Percentiles rank a stretch among this genome's conserved stretches.
Conservation (phyloP, 352 stramenopile genomes). For the Phytopythium litorale region DNA sequence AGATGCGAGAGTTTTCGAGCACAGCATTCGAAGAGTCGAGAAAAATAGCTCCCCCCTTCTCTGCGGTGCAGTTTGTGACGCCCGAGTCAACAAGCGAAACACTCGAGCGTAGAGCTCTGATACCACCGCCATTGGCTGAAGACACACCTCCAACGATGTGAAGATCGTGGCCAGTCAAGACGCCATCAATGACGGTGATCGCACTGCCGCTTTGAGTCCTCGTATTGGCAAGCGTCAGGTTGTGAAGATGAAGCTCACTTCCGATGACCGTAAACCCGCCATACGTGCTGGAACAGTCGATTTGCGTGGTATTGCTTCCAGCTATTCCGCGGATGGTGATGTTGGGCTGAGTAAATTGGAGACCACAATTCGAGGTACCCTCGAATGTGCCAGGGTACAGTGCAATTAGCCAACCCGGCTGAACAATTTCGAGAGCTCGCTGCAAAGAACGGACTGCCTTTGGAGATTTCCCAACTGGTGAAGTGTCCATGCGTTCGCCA, state of each 20-base stretch:
- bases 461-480: conserved; percentile 30
- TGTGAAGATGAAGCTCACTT: conserved; percentile 11
- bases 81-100: conserved; percentile 17
- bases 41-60: conserved; percentile 27
- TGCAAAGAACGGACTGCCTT: conserved; percentile 48
- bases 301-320: conserved; percentile 21
- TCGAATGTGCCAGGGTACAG: conserved; percentile 45
- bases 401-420: conserved; percentile 31
- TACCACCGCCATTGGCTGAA: conserved; percentile 20
- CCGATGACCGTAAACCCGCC: conserved; percentile 26
- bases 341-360: conserved; percentile 15
- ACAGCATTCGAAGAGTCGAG: conserved; percentile 18
- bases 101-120: conserved; percentile 24
- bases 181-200: conserved; percentile 19
- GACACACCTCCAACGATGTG: conserved; percentile 11
- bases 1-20: conserved; percentile 12
- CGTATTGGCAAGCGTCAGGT: conserved; percentile 25
- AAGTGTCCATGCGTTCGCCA: conserved; percentile 49
- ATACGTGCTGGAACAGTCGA: conserved; percentile 30
- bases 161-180: conserved; percentile 11
- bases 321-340: conserved; percentile 40
- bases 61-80: conserved; percentile 17
- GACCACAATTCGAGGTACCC: conserved; percentile 34
- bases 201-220: conserved; percentile 12
- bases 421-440: conserved; percentile 33